Conservation (phyloP, 345 rosid genomes). For the Ailanthus altissimus region DNA sequence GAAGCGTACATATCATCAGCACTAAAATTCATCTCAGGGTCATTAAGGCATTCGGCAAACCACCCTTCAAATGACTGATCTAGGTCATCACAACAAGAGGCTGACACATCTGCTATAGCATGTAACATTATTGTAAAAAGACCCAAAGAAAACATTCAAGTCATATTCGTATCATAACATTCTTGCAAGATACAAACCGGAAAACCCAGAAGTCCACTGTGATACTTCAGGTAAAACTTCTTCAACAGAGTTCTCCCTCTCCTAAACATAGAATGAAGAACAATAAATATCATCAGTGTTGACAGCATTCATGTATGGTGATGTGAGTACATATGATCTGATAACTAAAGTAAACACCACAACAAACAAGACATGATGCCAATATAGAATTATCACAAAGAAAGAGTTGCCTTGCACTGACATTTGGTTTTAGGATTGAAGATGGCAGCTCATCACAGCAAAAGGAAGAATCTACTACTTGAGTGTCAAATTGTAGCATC, state of each 20-base stretch:
- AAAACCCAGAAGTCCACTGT: conserved; percentile 56
- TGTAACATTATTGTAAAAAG: conserved; percentile 19
- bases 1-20: conserved; percentile 67
- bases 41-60: conserved; percentile 74
- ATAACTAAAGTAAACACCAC: conserved; percentile 1
- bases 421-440: conserved; percentile 69
- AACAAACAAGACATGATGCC: background rate
- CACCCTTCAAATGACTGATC: conserved; percentile 70
- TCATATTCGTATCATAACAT: conserved; percentile 4
- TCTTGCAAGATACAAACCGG: conserved; percentile 55
- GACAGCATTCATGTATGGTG: background rate
- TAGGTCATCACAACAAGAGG: conserved; percentile 50
- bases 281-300: background rate
- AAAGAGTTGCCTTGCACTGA: conserved; percentile 32
- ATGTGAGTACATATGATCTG: background rate
- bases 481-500: conserved; percentile 78
- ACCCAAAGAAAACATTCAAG: conserved; percentile 13
- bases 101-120: conserved; percentile 45
- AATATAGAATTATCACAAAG: conserved; percentile 5
- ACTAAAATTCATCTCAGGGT: conserved; percentile 49
- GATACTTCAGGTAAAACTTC: conserved; percentile 56
- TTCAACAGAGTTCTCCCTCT: conserved; percentile 55
- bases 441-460: conserved; percentile 64
- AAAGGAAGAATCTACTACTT: conserved; percentile 46
- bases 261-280: conserved; percentile 47